Evolutionary conservation across 2,329 filamentous ascomycete genomes (phyloP).

Genomic region (Sordariomycetes sp.): DNA sequence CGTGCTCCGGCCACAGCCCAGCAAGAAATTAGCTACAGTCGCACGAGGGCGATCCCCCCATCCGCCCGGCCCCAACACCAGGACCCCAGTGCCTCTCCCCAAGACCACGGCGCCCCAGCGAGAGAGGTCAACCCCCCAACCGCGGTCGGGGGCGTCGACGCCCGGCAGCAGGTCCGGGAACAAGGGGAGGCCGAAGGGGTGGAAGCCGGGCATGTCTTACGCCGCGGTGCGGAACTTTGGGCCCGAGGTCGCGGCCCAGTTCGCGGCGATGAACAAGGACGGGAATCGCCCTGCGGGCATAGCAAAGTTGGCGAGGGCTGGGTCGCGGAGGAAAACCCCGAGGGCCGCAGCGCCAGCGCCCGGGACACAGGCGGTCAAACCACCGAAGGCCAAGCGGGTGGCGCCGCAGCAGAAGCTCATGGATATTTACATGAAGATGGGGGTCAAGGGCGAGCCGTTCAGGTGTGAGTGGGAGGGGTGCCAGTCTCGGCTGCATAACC

Average conservation of each 20-base stretch:
- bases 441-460: conserved; percentile 38
- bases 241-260: not conserved
- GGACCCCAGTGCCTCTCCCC: not conserved
- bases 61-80: not conserved
- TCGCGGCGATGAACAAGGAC: not conserved
- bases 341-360: not conserved
- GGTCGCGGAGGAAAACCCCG: not conserved
- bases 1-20: too few species aligned
- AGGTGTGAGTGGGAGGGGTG: conserved; percentile 50
- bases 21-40: too few species aligned
- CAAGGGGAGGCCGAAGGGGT: conserved; percentile 38
- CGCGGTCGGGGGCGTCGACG: not conserved
- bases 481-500: conserved; percentile 50
- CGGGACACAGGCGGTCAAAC: not conserved
- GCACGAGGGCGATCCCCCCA: not conserved
- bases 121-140: not conserved
- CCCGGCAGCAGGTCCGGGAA: not conserved
- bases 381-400: not conserved
- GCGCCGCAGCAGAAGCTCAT: conserved; percentile 21
- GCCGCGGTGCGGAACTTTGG: conserved; percentile 10
- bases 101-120: too few species aligned
- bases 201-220: conserved; percentile 19
- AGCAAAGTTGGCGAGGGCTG: too few species aligned
- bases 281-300: not conserved
- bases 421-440: conserved; percentile 27